Evolutionary conservation across 2,329 filamentous ascomycete species (phyloP).

Genomic region (Fonsecaea nubica): DNA sequence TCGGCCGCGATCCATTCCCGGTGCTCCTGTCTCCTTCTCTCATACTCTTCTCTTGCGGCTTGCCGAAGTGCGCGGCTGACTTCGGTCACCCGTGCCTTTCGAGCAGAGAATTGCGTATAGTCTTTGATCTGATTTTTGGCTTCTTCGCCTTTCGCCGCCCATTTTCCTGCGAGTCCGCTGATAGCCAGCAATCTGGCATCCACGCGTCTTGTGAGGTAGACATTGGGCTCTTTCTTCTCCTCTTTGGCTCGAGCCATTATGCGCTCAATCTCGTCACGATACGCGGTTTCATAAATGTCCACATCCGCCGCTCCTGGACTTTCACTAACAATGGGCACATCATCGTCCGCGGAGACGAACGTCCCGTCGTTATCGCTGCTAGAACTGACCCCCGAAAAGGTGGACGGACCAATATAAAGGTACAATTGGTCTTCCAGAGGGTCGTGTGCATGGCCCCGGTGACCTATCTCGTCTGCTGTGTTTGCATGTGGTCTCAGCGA

Average conservation of each 20-base stretch:
- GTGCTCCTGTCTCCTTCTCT: slow-evolving; percentile 38
- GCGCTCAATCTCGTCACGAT: slow-evolving; percentile 78
- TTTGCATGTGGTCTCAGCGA: slow-evolving; percentile 32
- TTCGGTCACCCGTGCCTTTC: slow-evolving; percentile 40
- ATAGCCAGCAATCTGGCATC: slow-evolving; percentile 48
- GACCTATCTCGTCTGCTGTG: slow-evolving; percentile 37
- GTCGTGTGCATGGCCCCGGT: slow-evolving; percentile 67
- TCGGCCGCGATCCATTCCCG: slow-evolving; percentile 46
- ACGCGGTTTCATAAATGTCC: slow-evolving; percentile 87
- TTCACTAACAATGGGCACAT: slow-evolving; percentile 70
- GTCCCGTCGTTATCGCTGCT: slow-evolving; percentile 49
- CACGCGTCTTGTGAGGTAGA: slow-evolving; percentile 64
- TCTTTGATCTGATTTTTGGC: slow-evolving; percentile 39
- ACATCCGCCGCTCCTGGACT: slow-evolving; percentile 84
- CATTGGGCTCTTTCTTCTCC: slow-evolving; percentile 55
- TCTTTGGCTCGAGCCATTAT: slow-evolving; percentile 61
- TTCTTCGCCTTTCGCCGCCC: slow-evolving; percentile 40
- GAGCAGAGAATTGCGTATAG: slow-evolving; percentile 39
- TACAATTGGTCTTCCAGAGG: slow-evolving; percentile 70
- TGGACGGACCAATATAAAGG: slow-evolving; percentile 75
- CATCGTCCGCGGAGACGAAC: slow-evolving; percentile 41
- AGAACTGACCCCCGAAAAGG: slow-evolving; percentile 53
- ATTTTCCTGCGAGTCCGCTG: slow-evolving; percentile 39
- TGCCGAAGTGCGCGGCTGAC: slow-evolving; percentile 41
- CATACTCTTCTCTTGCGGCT: slow-evolving; percentile 41